These are phyloP conservation scores for Suillus weaverae DNA, from an alignment of 768 basidiomycete genomes.

Conservation along the genomic window DNA sequence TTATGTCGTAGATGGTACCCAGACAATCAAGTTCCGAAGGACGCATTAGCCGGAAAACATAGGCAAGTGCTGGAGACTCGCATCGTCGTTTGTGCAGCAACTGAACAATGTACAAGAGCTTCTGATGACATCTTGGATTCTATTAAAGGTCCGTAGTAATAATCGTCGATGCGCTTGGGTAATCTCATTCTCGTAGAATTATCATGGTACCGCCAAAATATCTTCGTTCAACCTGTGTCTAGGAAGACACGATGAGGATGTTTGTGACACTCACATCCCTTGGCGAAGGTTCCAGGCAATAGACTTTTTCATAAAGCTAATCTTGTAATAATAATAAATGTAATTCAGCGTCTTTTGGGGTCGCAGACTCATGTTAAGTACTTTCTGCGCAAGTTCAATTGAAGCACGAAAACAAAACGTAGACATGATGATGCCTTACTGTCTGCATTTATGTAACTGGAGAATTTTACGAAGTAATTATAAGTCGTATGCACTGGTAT, in stretches of 20 bases:
- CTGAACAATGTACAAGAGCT: constrained; percentile 49
- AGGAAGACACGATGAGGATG: background rate
- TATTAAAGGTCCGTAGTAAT: constrained; percentile 55
- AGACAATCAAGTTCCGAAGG: constrained; percentile 19
- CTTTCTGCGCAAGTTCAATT: background rate
- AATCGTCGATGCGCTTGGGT: constrained; percentile 7
- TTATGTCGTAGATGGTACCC: constrained; percentile 74
- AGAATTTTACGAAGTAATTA: too few species aligned
- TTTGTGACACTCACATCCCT: background rate
- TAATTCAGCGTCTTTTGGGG: background rate
- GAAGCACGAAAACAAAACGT: background rate
- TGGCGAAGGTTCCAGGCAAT: background rate
- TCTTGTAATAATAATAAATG: background rate
- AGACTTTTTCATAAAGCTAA: background rate
- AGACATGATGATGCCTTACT: too few species aligned
- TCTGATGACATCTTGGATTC: constrained; percentile 79
- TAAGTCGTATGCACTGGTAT: too few species aligned
- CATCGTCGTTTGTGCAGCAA: background rate
- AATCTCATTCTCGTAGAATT: constrained; percentile 51
- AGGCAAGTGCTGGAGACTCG: constrained; percentile 42
- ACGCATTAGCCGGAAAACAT: constrained; percentile 46
- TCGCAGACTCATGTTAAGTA: background rate
- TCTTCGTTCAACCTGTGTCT: constrained; percentile 44
- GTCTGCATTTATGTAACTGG: background rate
- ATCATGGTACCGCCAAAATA: constrained; percentile 72